phyloP scores from a whole-genome alignment of 345 rosid species.

The Atalantia buxifolia region DNA sequence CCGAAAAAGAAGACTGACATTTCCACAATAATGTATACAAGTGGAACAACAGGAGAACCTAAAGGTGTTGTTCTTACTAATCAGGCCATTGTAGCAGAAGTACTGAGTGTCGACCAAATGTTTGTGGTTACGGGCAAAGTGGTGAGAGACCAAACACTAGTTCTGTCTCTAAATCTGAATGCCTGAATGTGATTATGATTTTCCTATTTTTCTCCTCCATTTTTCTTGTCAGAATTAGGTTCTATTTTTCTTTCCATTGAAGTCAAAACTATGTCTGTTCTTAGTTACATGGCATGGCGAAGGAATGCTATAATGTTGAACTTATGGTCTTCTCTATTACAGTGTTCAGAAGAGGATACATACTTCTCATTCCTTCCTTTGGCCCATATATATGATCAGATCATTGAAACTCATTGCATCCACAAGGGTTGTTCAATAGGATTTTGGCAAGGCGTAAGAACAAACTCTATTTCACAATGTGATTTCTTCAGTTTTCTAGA shows the following conservation, averaged over 20 bases:
- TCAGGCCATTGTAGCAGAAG: constrained; percentile 63
- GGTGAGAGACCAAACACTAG: constrained; percentile 34
- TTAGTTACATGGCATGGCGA: neutral
- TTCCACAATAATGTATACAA: constrained; percentile 93
- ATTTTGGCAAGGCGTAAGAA: constrained; percentile 84
- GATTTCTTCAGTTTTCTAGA: neutral
- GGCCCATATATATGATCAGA: constrained; percentile 91
- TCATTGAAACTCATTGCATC: constrained; percentile 73
- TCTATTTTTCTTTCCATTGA: neutral
- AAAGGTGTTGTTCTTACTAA: constrained; percentile 84
- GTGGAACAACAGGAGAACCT: constrained; percentile 98
- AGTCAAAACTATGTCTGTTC: neutral
- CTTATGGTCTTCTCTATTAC: constrained; percentile 15
- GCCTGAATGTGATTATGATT: neutral
- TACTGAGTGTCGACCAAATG: constrained; percentile 69
- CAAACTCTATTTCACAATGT: neutral
- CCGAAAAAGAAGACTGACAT: constrained; percentile 59
- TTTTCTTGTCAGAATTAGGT: neutral
- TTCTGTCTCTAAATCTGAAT: neutral
- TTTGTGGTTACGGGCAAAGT: constrained; percentile 53
- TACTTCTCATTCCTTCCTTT: constrained; percentile 93
- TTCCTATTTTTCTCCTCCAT: neutral
- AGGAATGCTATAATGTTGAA: neutral
- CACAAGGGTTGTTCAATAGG: constrained; percentile 78
- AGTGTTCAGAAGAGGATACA: constrained; percentile 71